Evolutionary conservation across 2,329 filamentous ascomycete genomes (phyloP), one percentile per base, ranked within the genome.

Genomic region (Sporothrix variecibatus): DNA sequence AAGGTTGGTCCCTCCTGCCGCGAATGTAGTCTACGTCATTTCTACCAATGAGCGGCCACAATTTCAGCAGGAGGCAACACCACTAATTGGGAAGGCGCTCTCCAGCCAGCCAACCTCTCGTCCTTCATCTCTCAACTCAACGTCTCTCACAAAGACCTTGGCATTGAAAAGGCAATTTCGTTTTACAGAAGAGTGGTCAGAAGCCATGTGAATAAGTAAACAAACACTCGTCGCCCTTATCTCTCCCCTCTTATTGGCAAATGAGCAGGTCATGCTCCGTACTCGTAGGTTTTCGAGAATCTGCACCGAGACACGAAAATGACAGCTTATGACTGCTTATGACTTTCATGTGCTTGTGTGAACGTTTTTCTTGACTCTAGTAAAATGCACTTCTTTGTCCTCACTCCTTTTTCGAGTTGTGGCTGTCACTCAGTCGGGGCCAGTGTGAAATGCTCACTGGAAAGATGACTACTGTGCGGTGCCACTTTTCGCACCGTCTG

Each of bases 11-110:
- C 43, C 17, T 67, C 64, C 23, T 49, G 43, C 65, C 26, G 20
- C 65, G 26, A n/a, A 23, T 20, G 9, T 20, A 69, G 67, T 53
- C 46, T 69, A 69, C 67, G 67, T 69, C 67, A 69, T 68, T 51
- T 43, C 46, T 51, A 34, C 65, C 65, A 68, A 68, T 68, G 26
- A 68, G 46, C 65, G 17, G 43, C 65, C 65, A 17, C 65, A 34
- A 34, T 68, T 68, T 17, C 28, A 2, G 6, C 43, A 68, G 43
- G 15, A 31, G 65, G 26, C 43, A 68, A 43, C 26, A 34, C 65
- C 31, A 68, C 9, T 8, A 51, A 51, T 51, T 9, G 31, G 15
- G 26, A 38, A 20, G 26, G 15, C 58, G 12, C 40, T 28, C 6
- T 46, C 12, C 20, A 26, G 62, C n/a, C 28, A n/a, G n/a, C n/a